Evolutionary conservation across 2,329 filamentous ascomycete genomes (phyloP).

Genomic region (Didymella arachidicola): DNA sequence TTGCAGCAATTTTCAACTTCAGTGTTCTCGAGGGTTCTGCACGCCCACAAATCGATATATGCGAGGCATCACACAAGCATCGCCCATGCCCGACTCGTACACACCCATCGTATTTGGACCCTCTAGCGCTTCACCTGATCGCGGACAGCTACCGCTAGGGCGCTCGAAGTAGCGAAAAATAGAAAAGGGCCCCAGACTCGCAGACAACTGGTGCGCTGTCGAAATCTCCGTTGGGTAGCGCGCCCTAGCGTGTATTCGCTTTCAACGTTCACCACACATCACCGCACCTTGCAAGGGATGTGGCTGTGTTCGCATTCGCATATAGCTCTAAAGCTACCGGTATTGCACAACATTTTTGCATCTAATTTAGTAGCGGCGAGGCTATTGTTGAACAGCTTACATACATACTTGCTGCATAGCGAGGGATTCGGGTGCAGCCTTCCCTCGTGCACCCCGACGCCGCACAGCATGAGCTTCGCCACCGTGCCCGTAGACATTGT

Average conservation of each 20-base stretch:
- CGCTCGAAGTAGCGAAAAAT: background rate
- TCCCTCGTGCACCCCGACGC: background rate
- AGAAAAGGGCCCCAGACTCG: background rate
- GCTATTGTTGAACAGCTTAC: background rate
- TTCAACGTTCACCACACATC: constrained; percentile 8
- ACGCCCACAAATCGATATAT: constrained; percentile 14
- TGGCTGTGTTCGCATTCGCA: constrained; percentile 11
- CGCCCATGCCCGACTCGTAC: constrained; percentile 16
- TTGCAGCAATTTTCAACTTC: background rate
- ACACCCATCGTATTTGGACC: constrained; percentile 16
- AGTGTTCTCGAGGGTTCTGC: constrained; percentile 5
- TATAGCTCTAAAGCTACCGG: background rate
- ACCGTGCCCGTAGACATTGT: background rate
- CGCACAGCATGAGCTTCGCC: constrained; percentile 9
- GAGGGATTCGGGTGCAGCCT: constrained; percentile 10
- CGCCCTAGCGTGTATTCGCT: background rate
- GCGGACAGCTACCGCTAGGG: constrained; percentile 6
- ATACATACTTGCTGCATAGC: background rate
- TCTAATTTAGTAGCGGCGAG: constrained; percentile 13
- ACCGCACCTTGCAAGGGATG: constrained; percentile 12
- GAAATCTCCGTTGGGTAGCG: constrained; percentile 1
- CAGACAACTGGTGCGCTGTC: background rate
- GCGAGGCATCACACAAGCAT: constrained; percentile 10
- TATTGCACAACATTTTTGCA: background rate
- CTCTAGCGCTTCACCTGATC: constrained; percentile 21